Evolutionary conservation across 2,329 filamentous ascomycete genomes (phyloP).

Genomic region (Seiridium unicorne): DNA sequence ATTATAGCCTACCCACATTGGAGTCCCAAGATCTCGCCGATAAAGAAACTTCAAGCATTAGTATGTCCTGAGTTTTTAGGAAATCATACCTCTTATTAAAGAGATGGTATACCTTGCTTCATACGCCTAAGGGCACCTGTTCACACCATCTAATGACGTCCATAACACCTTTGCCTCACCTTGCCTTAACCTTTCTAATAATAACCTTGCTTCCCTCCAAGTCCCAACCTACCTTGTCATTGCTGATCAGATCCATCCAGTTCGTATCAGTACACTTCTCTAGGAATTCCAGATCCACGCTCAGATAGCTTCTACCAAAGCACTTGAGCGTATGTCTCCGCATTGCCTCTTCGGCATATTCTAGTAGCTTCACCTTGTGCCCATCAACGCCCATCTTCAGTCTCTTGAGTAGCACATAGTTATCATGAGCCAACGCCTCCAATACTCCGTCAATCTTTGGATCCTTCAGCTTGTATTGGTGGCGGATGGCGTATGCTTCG

Average conservation of each 20-base stretch:
- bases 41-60: too few species aligned
- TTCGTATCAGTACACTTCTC: constrained; percentile 64
- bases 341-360: constrained; percentile 75
- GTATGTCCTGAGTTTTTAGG: too few species aligned
- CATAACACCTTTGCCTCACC: constrained; percentile 19
- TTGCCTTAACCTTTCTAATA: constrained; percentile 61
- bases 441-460: constrained; percentile 69
- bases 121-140: background rate
- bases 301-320: constrained; percentile 78
- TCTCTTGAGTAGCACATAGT: constrained; percentile 78
- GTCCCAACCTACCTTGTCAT: constrained; percentile 82
- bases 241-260: constrained; percentile 70
- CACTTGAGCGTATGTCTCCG: constrained; percentile 80
- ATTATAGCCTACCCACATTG: too few species aligned
- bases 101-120: too few species aligned
- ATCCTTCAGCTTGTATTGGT: constrained; percentile 61
- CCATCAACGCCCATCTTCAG: constrained; percentile 73
- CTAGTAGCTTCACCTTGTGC: constrained; percentile 75
- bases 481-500: constrained; percentile 68
- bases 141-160: background rate
- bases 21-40: too few species aligned
- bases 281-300: constrained; percentile 65
- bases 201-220: constrained; percentile 69
- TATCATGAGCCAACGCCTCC: constrained; percentile 70
- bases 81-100: too few species aligned